Conservation (phyloP, 2,329 filamentous ascomycete species). For the Cytospora schulzeri region DNA sequence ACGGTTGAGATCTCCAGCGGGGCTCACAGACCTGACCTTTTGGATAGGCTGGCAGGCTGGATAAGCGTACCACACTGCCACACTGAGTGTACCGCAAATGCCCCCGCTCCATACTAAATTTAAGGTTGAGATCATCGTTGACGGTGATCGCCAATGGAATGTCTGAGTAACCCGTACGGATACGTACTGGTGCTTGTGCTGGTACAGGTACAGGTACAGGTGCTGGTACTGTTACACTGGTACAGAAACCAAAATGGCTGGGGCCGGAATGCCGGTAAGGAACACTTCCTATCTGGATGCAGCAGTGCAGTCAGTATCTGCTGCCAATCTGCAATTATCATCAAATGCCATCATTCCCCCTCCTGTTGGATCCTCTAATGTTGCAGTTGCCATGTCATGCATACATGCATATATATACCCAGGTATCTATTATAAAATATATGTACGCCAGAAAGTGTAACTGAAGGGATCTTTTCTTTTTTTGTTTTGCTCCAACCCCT, state of each 20-base stretch:
- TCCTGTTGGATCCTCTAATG: neutral
- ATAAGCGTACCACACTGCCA: too few relatives aligned
- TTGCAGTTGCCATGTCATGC: neutral
- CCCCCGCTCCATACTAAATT: neutral
- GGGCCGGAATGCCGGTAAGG: neutral
- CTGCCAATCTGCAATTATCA: too few relatives aligned
- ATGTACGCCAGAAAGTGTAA: too few relatives aligned
- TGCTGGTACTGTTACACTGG: too few relatives aligned
- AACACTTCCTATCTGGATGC: neutral
- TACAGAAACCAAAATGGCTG: neutral
- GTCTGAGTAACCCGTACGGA: neutral
- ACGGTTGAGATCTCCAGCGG: neutral
- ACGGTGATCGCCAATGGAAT: neutral
- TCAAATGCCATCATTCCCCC: too few relatives aligned
- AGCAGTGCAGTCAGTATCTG: too few relatives aligned
- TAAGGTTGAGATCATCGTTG: constrained; percentile 20
- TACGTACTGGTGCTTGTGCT: too few relatives aligned
- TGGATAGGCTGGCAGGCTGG: neutral
- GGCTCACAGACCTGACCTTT: too few relatives aligned
- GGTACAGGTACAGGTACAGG: too few relatives aligned
- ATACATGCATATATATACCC: neutral
- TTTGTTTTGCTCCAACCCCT: too few relatives aligned
- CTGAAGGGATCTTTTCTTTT: too few relatives aligned
- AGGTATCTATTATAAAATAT: too few relatives aligned
- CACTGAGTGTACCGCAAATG: neutral